These are phyloP conservation scores for Diacronema lutheri DNA, from an alignment of 78 protist genomes.

Conservation along the genomic window DNA sequence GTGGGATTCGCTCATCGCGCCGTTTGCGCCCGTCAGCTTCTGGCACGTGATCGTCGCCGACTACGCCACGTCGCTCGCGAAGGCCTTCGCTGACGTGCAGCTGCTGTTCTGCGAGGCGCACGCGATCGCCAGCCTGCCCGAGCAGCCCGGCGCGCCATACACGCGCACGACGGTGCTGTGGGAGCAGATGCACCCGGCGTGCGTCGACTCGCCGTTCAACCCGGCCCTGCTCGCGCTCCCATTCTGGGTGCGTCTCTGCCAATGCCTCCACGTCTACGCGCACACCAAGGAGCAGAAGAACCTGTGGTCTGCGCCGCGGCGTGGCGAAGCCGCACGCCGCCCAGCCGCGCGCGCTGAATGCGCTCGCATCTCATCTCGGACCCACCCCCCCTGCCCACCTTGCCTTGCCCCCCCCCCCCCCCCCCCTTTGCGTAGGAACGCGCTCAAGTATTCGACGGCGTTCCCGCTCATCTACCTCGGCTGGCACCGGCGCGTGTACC, in stretches of 20 bases:
- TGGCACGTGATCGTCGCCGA: conserved; percentile 27
- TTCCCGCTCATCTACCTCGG: conserved; percentile 11
- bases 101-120: neutral
- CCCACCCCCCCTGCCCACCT: too few species aligned
- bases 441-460: conserved; percentile 1
- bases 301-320: neutral
- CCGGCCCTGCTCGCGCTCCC: neutral
- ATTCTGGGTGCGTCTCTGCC: neutral
- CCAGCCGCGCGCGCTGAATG: too few species aligned
- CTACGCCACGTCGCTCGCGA: neutral
- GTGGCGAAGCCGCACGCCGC: too few species aligned
- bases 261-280: neutral
- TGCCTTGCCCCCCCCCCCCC: too few species aligned
- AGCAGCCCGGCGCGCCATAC: neutral
- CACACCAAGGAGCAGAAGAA: neutral
- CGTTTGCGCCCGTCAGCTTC: neutral
- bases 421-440: neutral
- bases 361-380: too few species aligned
- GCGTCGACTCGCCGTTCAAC: neutral
- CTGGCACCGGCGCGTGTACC: neutral
- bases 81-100: conserved; percentile 21
- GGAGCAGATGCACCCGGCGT: neutral
- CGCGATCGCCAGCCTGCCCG: neutral
- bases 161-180: neutral
- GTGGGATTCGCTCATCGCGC: neutral